phyloP scores from a whole-genome alignment of 495 filamentous ascomycete genomes.

The Xylaria sp. region DNA sequence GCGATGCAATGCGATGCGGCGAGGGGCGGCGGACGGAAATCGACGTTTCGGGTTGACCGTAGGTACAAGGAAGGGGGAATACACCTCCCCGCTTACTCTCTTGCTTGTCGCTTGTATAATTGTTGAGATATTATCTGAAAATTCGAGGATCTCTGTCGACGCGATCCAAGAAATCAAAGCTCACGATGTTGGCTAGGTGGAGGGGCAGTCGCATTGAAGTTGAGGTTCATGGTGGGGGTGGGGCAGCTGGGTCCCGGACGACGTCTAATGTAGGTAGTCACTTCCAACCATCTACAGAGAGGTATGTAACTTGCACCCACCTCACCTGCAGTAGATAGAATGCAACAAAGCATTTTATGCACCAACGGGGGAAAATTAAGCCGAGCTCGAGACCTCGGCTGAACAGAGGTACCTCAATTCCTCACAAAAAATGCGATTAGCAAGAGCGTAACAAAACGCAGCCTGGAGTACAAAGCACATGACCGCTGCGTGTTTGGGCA shows the following conservation, averaged over 20 bases:
- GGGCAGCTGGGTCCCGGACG: neutral
- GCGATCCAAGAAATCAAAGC: neutral
- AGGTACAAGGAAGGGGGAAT: neutral
- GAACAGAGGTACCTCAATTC: too few relatives aligned
- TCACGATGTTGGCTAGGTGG: constrained; percentile 17
- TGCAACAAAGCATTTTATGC: constrained; percentile 18
- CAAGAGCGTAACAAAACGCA: neutral
- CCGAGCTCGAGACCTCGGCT: neutral
- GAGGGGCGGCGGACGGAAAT: neutral
- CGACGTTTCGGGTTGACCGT: neutral
- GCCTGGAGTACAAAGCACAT: neutral
- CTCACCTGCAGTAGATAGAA: too few relatives aligned
- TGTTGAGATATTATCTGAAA: neutral
- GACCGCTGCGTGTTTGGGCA: neutral
- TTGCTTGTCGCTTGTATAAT: neutral
- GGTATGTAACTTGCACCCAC: too few relatives aligned
- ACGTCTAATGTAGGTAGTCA: too few relatives aligned
- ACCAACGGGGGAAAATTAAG: neutral
- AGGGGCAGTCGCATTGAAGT: constrained; percentile 17
- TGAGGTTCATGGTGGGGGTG: constrained; percentile 23
- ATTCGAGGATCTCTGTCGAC: neutral
- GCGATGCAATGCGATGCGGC: neutral
- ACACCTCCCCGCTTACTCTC: neutral
- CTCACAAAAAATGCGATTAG: neutral
- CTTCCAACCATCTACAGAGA: too few relatives aligned